These are phyloP conservation scores for Physcomitrium patens DNA, from an alignment of 225 moss, liverwort and hornwort species.

Conservation along the genomic window DNA sequence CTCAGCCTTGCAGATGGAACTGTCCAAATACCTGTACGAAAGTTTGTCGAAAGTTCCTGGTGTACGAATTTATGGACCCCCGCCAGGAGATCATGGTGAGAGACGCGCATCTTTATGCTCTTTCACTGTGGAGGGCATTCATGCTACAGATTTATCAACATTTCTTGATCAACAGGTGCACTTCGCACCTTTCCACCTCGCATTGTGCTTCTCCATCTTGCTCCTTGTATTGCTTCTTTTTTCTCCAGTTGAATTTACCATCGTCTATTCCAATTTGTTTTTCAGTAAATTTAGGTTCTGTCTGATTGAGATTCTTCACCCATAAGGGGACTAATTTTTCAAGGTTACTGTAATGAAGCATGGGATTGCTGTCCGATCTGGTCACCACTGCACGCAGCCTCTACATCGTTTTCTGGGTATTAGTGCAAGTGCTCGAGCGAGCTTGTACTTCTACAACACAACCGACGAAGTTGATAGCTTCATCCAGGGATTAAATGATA, in stretches of 20 bases:
- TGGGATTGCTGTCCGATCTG: conserved; percentile 81
- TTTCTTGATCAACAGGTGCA: conserved; percentile 78
- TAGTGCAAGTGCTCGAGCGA: conserved; percentile 71
- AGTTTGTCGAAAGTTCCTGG: conserved; percentile 57
- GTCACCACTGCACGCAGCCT: conserved; percentile 93
- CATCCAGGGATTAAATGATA: conserved; percentile 71
- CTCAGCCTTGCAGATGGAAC: conserved; percentile 59
- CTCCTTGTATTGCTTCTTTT: background rate
- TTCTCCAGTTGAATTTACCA: background rate
- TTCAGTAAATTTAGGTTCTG: background rate
- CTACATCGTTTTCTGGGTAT: conserved; percentile 73
- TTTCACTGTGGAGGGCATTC: conserved; percentile 70
- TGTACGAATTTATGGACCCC: conserved; percentile 73
- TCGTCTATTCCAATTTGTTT: background rate
- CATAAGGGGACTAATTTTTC: background rate
- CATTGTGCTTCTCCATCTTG: background rate
- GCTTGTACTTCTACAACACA: conserved; percentile 93
- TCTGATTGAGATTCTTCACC: no score
- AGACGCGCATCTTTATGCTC: conserved; percentile 65
- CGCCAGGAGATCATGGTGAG: conserved; percentile 47
- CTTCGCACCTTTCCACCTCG: background rate
- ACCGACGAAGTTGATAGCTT: conserved; percentile 72
- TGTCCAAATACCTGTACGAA: conserved; percentile 76
- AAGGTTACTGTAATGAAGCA: conserved; percentile 46
- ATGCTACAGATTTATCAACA: conserved; percentile 73